These are phyloP conservation scores for Glarea lozoyensis DNA, from an alignment of 495 filamentous ascomycete species.

Conservation along the genomic window DNA sequence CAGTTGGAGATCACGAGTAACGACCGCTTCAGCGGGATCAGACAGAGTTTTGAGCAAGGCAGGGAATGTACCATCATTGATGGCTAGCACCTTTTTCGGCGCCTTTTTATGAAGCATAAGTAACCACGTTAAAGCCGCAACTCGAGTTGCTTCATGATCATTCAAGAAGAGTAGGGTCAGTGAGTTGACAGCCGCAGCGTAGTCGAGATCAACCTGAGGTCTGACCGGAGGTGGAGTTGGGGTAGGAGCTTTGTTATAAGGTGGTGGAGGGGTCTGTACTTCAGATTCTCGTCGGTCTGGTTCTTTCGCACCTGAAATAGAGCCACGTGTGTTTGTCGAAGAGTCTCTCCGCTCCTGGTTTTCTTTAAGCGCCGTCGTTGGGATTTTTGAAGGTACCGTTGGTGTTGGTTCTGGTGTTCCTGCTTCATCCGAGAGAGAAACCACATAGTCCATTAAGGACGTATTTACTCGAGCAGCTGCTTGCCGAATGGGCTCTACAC, in stretches of 20 bases:
- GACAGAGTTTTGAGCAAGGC: constrained; percentile 94
- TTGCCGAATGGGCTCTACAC: constrained; percentile 77
- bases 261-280: constrained; percentile 30
- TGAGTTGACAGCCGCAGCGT: constrained; percentile 92
- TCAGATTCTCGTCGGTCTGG: constrained; percentile 47
- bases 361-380: constrained; percentile 39
- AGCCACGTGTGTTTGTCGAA: constrained; percentile 38
- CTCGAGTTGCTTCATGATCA: constrained; percentile 90
- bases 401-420: constrained; percentile 33
- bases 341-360: constrained; percentile 43
- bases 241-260: constrained; percentile 35
- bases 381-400: constrained; percentile 34
- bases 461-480: constrained; percentile 84
- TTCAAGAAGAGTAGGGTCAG: constrained; percentile 92
- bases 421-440: constrained; percentile 75
- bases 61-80: constrained; percentile 95
- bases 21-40: constrained; percentile 90
- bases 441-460: constrained; percentile 83
- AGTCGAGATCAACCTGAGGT: constrained; percentile 73
- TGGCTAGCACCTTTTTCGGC: constrained; percentile 85
- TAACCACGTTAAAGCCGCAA: constrained; percentile 90
- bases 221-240: constrained; percentile 35
- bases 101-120: constrained; percentile 96
- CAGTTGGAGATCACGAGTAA: constrained; percentile 89
- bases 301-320: constrained; percentile 45